Base-by-base conservation (phyloP, 192 early-diverging fungal genomes). In the Coemansia nantahalensis region DNA sequence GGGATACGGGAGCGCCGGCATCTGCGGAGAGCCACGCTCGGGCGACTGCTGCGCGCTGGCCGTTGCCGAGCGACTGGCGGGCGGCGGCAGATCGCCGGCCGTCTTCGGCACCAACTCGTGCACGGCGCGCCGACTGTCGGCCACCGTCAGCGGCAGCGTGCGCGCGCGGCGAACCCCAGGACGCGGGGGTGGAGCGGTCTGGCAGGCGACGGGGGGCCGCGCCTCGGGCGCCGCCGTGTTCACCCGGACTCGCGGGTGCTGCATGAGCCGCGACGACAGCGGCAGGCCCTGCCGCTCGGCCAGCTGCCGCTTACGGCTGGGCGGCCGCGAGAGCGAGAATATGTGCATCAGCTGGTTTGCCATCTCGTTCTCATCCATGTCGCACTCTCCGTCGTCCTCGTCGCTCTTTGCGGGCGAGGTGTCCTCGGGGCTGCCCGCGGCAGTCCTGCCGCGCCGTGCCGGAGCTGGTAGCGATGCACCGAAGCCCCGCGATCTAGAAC, bases 201-300 rank as follows among this genome's bases (percentile, higher is more conserved):
- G 17, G 40, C 2, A 8, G 17, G 7, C 39, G 7, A 14, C 19
- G 23, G 15, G 19, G 40, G 40, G 4, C 16, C 4, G 40, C 8
- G 40, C 7, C 23, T 42, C 40, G 4, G 40, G 40, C 7, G 19
- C 15, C 23, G 19, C 15, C 16, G 19, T 36, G 35, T n/a, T 0
- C 32, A 17, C n/a, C 18, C 45, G 3, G 26, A 1, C 21, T 5
- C 40, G 22, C 4, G 40, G 13, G 9, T 16, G 39, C 39, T 18
- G 39, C 33, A 70, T 34, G 11, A 75, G 42, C 5, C 55, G 59
- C 33, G 71, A 75, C 2, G 71, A 62, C 13, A 75, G 47, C 21
- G 71, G 71, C 38, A 75, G 48, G 4, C 71, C 71, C 45, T 75
- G 71, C 14, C 59, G 44, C 46, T 75, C 71, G 21, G 71, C 71